Evolutionary conservation across 768 basidiomycete species (phyloP).

Genomic region (Phylloporus sp.): DNA sequence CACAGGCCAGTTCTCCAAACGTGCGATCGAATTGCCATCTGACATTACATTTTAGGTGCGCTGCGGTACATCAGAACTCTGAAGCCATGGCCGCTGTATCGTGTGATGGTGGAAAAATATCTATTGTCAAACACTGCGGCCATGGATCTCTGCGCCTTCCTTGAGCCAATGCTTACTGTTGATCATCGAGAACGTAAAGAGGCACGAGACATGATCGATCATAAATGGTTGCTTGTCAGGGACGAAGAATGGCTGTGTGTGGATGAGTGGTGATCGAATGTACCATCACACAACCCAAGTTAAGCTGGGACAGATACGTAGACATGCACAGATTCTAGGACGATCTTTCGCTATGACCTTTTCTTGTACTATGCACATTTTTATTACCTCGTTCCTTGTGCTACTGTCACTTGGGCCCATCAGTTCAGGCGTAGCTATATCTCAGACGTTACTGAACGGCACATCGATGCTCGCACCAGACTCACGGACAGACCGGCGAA

Average conservation of each 20-base stretch:
- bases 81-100: conserved; percentile 76
- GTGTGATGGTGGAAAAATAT: conserved; percentile 90
- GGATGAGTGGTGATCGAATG: conserved; percentile 28
- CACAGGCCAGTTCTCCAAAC: conserved; percentile 40
- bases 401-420: too few species aligned
- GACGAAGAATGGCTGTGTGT: conserved; percentile 27
- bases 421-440: too few species aligned
- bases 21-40: not conserved
- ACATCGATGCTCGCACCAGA: too few species aligned
- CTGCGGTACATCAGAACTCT: conserved; percentile 70
- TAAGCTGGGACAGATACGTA: conserved; percentile 4
- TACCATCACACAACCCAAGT: not conserved
- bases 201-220: conserved; percentile 69
- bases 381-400: too few species aligned
- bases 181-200: conserved; percentile 64
- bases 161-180: conserved; percentile 70
- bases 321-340: conserved; percentile 9
- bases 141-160: conserved; percentile 54
- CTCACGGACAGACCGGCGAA: too few species aligned
- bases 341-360: not conserved
- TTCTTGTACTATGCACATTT: too few species aligned
- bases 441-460: too few species aligned
- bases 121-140: conserved; percentile 59
- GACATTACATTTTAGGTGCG: conserved; percentile 38
- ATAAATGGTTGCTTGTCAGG: conserved; percentile 61